phyloP scores from a whole-genome alignment of 2,329 filamentous ascomycete species.

The Biscogniauxia marginata region DNA sequence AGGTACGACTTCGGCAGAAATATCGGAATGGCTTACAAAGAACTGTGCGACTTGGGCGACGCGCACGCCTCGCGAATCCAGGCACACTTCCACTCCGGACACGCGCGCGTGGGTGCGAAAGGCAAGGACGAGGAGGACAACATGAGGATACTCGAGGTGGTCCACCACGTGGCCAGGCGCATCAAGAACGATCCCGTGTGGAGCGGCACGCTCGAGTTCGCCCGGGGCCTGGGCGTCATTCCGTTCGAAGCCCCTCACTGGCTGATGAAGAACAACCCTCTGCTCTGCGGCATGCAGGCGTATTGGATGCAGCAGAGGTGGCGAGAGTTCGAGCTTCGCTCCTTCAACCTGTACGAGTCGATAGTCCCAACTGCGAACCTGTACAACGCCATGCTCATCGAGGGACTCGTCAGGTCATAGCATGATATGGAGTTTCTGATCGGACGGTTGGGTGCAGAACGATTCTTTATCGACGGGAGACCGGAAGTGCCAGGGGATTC shows the following conservation, averaged over 20 bases:
- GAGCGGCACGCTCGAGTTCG: too few species aligned
- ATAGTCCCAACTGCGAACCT: background rate
- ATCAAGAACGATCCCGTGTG: background rate
- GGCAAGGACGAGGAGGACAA: background rate
- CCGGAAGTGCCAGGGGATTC: background rate
- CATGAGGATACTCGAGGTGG: background rate
- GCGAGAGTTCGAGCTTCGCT: background rate
- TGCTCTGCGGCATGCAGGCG: background rate
- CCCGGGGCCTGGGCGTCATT: too few species aligned
- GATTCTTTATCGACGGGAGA: background rate
- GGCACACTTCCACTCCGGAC: background rate
- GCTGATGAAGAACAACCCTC: background rate
- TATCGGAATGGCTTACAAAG: background rate
- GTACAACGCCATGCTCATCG: background rate
- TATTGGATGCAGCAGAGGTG: background rate
- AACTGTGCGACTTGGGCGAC: background rate
- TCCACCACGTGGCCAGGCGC: background rate
- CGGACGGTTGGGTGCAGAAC: background rate
- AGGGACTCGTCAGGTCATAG: background rate
- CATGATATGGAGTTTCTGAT: background rate
- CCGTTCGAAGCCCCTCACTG: background rate
- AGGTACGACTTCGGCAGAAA: background rate
- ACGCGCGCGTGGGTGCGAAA: too few species aligned
- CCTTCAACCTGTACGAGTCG: background rate
- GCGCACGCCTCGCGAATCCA: background rate